Evolutionary conservation across 176 grass and related monocot species (phyloP), one percentile per base, ranked within the genome.

Genomic region (Saccharum spontaneum): DNA sequence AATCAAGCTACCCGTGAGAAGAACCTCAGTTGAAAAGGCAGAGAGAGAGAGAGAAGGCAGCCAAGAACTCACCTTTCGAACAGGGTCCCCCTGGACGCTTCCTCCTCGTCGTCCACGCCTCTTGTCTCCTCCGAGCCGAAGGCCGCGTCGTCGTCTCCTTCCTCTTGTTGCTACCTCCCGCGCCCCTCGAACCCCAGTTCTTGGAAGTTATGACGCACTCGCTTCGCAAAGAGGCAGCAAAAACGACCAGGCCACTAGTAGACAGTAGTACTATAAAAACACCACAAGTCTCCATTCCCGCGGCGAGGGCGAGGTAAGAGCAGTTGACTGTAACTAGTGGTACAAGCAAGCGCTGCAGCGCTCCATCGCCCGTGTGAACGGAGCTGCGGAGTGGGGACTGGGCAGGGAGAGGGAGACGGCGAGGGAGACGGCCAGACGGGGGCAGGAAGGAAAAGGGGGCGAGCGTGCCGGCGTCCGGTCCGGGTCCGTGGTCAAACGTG

Each of bases 201-300:
- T 54, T 3, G 81, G 76, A 90, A 80, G 85, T 84, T 90, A 39
- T 63, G 83, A 71, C 49, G 71, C 71, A n/a, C 50, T 80, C 30
- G 36, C 69, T 68, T 60, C 38, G 80, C 80, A 43, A 60, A 46
- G 72, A 75, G 72, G 45, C 72, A 46, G 24, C 72, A 50, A 33
- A 74, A 40, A 59, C 67, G 67, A 59, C 67, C 67, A n/a, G 54
- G 16, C 22, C 45, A 39, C 79, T 36, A 17, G 13, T 36, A 36
- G 33, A 33, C 33, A 33, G 34, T 7, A 3, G 41, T 15, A 9
- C 4, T 3, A 70, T 1, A 49, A 70, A 67, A n/a, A 65, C 62
- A 3, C 12, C 24, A 61, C 69, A 11, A 40, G 60, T 12, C 71
- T 24, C 49, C 24, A 69, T 84, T 79, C 34, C 24, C 37, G 70